Conservation (phyloP, 2,329 filamentous ascomycete species). For the Penicillium sp. region DNA sequence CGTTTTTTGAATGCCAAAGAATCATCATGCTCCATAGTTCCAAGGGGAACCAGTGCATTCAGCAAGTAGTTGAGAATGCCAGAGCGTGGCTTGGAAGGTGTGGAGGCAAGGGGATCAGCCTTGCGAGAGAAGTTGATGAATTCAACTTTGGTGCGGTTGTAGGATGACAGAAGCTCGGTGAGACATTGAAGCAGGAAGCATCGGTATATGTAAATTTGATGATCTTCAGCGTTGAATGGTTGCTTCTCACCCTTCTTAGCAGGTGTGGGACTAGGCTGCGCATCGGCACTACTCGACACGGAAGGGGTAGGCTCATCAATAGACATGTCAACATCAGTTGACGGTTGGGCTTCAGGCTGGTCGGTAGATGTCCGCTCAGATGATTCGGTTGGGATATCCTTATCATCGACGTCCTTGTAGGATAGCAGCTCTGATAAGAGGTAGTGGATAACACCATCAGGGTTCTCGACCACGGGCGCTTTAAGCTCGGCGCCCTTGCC, state of each 20-base stretch:
- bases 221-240: constrained; percentile 84
- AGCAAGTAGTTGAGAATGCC: constrained; percentile 92
- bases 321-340: constrained; percentile 53
- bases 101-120: constrained; percentile 76
- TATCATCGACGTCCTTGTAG: constrained; percentile 90
- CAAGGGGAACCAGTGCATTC: constrained; percentile 70
- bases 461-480: constrained; percentile 82
- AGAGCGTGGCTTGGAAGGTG: constrained; percentile 90
- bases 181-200: constrained; percentile 93
- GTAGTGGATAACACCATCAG: constrained; percentile 94
- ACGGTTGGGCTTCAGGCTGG: constrained; percentile 29
- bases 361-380: constrained; percentile 30
- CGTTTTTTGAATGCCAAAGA: constrained; percentile 80
- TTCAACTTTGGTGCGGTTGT: constrained; percentile 93
- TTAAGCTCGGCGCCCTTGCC: constrained; percentile 70
- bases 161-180: constrained; percentile 84
- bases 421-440: constrained; percentile 87
- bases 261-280: constrained; percentile 31
- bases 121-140: constrained; percentile 99
- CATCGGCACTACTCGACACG: constrained; percentile 30
- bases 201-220: constrained; percentile 94
- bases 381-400: constrained; percentile 54
- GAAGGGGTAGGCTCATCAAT: constrained; percentile 39
- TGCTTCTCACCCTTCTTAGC: constrained; percentile 68
- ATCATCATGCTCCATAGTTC: constrained; percentile 68